Evolutionary conservation across 2,329 filamentous ascomycete genomes (phyloP).

Genomic region (Lecanoromycetidae sp.): DNA sequence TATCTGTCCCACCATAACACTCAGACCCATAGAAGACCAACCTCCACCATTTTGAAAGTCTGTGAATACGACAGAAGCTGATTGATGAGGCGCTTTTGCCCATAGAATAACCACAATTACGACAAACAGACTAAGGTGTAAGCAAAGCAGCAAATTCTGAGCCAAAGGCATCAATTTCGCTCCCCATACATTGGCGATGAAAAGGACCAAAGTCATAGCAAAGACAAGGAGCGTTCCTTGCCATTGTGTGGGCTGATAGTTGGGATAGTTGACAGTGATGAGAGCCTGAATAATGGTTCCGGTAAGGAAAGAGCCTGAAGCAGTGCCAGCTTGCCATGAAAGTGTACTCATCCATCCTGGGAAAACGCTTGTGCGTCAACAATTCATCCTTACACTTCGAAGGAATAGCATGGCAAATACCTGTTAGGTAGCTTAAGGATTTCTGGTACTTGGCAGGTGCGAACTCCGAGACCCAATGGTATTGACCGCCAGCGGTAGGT

Average conservation of each 20-base stretch:
- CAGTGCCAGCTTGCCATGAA: constrained; percentile 28
- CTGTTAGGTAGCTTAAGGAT: constrained; percentile 33
- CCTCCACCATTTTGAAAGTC: constrained; percentile 18
- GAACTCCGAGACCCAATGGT: constrained; percentile 37
- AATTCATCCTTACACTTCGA: neutral
- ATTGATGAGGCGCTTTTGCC: constrained; percentile 24
- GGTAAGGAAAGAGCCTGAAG: constrained; percentile 26
- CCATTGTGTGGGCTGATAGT: constrained; percentile 25
- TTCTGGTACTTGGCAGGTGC: constrained; percentile 30
- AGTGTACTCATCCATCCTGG: constrained; percentile 29
- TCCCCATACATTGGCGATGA: constrained; percentile 25
- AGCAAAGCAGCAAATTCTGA: constrained; percentile 22
- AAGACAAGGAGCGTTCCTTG: constrained; percentile 27
- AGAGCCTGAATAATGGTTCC: constrained; percentile 27
- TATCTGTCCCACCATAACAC: constrained; percentile 24
- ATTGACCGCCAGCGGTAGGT: constrained; percentile 34
- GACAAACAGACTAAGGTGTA: constrained; percentile 29
- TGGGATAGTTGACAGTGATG: constrained; percentile 18
- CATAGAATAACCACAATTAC: constrained; percentile 28
- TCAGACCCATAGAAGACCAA: constrained; percentile 19
- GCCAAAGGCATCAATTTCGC: constrained; percentile 24
- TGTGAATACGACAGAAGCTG: constrained; percentile 28
- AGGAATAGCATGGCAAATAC: constrained; percentile 6
- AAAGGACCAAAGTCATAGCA: constrained; percentile 14
- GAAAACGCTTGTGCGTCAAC: neutral